Percentiles rank a stretch among this genome's conserved stretches.
These are phyloP conservation scores for Mucor piriformis DNA, from an alignment of 371 early-diverging fungal genomes.

Conservation along the genomic window DNA sequence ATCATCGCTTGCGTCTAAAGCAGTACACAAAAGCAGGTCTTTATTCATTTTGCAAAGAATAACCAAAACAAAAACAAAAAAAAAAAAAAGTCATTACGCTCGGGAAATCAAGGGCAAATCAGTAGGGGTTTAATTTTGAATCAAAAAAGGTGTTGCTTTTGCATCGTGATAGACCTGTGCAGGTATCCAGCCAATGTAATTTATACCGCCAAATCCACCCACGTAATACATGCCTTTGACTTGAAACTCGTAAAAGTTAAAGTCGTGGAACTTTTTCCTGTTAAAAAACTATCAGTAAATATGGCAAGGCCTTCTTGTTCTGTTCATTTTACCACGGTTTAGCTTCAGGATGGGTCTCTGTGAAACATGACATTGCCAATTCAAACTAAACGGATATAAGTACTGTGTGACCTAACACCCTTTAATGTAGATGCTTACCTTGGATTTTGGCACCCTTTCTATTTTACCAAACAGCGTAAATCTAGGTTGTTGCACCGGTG, in stretches of 20 bases:
- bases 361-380: conserved; percentile 37
- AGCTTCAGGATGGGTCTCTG: conserved; percentile 51
- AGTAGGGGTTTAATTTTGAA: background rate
- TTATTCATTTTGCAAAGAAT: no score
- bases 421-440: no score
- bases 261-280: conserved; percentile 49
- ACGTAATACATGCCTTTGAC: conserved; percentile 57
- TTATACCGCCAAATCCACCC: conserved; percentile 59
- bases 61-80: background rate
- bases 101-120: no score
- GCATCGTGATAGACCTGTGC: conserved; percentile 32
- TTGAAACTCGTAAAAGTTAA: conserved; percentile 52
- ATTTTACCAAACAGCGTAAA: conserved; percentile 53
- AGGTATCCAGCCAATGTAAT: conserved; percentile 53
- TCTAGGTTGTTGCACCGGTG: conserved; percentile 52
- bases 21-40: no score
- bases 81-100: background rate
- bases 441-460: conserved; percentile 28
- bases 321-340: conserved; percentile 28
- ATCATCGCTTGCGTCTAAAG: no score
- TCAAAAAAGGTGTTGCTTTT: background rate
- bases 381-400: conserved; percentile 19
- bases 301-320: no score
- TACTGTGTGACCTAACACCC: no score
- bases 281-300: no score